These are phyloP conservation scores for Trichoderma gamsii DNA, from an alignment of 495 filamentous ascomycete genomes.

Conservation along the genomic window DNA sequence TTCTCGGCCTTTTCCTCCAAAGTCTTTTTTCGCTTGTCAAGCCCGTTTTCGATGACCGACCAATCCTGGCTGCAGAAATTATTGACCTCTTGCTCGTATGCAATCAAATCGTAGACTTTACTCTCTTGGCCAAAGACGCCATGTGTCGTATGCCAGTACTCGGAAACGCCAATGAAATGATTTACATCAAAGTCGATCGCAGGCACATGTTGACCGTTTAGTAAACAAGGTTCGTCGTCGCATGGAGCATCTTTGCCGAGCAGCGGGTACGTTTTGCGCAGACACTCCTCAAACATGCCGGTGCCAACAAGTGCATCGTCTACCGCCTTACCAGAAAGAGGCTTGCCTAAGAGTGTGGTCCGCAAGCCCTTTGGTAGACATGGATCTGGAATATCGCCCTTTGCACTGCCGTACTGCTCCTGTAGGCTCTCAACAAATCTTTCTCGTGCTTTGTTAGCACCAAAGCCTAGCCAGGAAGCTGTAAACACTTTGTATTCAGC, in stretches of 20 bases:
- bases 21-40: conserved; percentile 53
- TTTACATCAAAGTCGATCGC: conserved; percentile 98
- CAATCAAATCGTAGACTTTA: conserved; percentile 83
- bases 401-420: conserved; percentile 47
- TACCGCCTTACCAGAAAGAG: conserved; percentile 29
- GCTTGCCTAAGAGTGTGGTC: conserved; percentile 57
- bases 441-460: conserved; percentile 81
- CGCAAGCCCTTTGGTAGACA: conserved; percentile 77
- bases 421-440: conserved; percentile 71
- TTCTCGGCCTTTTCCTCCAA: conserved; percentile 64
- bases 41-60: conserved; percentile 62
- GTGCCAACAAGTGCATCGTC: conserved; percentile 62
- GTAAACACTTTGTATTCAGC: conserved; percentile 86
- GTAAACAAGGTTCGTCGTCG: conserved; percentile 72
- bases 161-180: conserved; percentile 95
- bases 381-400: conserved; percentile 76
- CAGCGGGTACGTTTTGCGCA: conserved; percentile 73
- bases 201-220: conserved; percentile 84
- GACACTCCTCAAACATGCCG: conserved; percentile 78
- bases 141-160: conserved; percentile 99
- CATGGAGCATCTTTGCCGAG: conserved; percentile 88
- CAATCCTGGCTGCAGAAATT: conserved; percentile 83
- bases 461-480: conserved; percentile 94
- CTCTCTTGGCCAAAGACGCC: conserved; percentile 84
- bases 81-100: conserved; percentile 78